These are phyloP conservation scores for Elaeagnus macrophylla DNA, from an alignment of 306 rosid genomes.

Conservation along the genomic window DNA sequence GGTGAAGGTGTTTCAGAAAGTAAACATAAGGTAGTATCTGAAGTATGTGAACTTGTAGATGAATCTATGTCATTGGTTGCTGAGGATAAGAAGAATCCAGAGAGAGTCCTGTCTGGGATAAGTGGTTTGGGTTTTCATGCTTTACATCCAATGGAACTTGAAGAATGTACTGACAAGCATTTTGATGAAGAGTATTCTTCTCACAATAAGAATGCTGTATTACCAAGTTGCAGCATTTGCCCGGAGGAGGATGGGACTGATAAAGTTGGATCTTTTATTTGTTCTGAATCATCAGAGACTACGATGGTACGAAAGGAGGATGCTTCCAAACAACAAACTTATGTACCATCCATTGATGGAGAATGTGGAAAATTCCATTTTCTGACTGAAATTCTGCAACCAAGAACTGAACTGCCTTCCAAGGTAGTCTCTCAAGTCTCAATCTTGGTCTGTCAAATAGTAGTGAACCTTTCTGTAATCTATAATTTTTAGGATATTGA, in stretches of 20 bases:
- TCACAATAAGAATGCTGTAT: slow-evolving; percentile 9
- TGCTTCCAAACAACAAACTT: slow-evolving; percentile 25
- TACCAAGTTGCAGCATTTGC: slow-evolving; percentile 17
- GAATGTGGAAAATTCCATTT: slow-evolving; percentile 31
- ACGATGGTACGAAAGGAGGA: slow-evolving; percentile 18
- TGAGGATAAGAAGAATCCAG: slow-evolving; percentile 13
- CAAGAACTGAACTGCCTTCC: slow-evolving; percentile 30
- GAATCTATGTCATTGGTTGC: slow-evolving; percentile 7
- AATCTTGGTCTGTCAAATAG: neutral
- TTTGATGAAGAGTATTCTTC: slow-evolving; percentile 26
- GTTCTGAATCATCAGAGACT: slow-evolving; percentile 32
- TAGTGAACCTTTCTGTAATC: neutral
- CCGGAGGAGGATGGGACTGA: slow-evolving; percentile 14
- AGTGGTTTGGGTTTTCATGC: slow-evolving; percentile 10
- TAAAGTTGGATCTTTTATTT: slow-evolving; percentile 18
- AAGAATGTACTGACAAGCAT: slow-evolving; percentile 13
- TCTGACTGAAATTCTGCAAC: slow-evolving; percentile 24
- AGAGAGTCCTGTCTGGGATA: slow-evolving; percentile 15
- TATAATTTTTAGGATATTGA: neutral
- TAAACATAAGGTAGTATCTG: slow-evolving; percentile 12
- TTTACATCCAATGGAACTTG: slow-evolving; percentile 13
- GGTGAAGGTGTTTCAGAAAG: slow-evolving; percentile 16
- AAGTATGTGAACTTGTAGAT: slow-evolving; percentile 15
- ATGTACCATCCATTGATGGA: slow-evolving; percentile 22
- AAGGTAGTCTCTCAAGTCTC: slow-evolving; percentile 33